Percentiles rank a stretch among this genome's conserved stretches.
These are phyloP conservation scores for Chloranthus sessilifolius DNA, from an alignment of 164 flowering plant genomes.

Conservation along the genomic window DNA sequence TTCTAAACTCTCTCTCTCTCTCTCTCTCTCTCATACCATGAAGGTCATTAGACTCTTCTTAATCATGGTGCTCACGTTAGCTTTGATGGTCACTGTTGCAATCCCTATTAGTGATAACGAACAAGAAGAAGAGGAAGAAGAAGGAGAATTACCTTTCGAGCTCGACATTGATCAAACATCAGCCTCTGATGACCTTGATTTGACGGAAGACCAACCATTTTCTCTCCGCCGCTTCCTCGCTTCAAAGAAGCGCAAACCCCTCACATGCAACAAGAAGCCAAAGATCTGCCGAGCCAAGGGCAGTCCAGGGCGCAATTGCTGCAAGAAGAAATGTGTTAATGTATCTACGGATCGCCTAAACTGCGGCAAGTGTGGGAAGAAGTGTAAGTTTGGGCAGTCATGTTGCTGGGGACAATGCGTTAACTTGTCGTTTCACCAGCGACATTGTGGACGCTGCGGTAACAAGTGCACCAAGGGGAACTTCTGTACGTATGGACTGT, in stretches of 20 bases:
- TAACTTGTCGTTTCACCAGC: constrained; percentile 2
- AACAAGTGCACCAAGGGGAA: constrained; percentile 12
- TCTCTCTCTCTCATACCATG: too few relatives aligned
- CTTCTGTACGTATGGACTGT: constrained; percentile 14
- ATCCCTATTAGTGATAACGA: too few relatives aligned
- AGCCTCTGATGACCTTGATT: neutral
- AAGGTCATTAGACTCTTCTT: too few relatives aligned
- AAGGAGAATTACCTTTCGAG: neutral
- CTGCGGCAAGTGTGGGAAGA: constrained; percentile 18
- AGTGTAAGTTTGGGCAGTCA: constrained; percentile 11
- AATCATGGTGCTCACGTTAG: too few relatives aligned
- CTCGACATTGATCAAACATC: too few relatives aligned
- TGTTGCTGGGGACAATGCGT: constrained; percentile 17
- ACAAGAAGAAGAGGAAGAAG: too few relatives aligned
- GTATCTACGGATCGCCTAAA: constrained; percentile 9
- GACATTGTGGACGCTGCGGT: constrained; percentile 16
- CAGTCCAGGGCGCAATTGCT: constrained; percentile 36
- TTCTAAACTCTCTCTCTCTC: too few relatives aligned
- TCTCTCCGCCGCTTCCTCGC: constrained; percentile 6
- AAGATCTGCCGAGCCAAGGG: constrained; percentile 36
- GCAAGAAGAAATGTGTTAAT: constrained; percentile 22
- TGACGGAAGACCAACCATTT: too few relatives aligned
- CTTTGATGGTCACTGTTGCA: too few relatives aligned
- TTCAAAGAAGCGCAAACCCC: neutral
- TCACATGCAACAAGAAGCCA: constrained; percentile 36